A percentile compares a stretch with the other conserved stretches of the same genome.
Conservation (phyloP, 768 basidiomycete species). For the Amyloporia xantha region DNA sequence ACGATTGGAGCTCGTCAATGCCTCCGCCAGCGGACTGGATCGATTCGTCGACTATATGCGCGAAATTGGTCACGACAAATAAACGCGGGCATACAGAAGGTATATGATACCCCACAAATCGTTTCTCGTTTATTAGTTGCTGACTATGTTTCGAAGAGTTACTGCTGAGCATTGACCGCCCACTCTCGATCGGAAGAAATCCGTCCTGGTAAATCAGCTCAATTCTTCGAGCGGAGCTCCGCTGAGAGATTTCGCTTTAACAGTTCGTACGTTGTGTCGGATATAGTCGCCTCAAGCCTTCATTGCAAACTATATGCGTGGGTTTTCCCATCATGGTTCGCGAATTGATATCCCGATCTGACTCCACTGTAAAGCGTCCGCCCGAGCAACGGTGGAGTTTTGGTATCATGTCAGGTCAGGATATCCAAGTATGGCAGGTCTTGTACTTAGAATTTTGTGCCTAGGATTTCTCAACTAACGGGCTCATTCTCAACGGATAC, state of each 20-base stretch:
- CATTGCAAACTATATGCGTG: constrained; percentile 82
- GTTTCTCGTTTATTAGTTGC: neutral
- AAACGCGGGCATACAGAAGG: constrained; percentile 63
- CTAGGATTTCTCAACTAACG: constrained; percentile 76
- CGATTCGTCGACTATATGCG: constrained; percentile 46
- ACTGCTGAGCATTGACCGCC: constrained; percentile 51
- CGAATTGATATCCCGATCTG: neutral
- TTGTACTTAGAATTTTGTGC: neutral
- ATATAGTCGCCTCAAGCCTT: constrained; percentile 57
- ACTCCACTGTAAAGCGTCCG: constrained; percentile 41
- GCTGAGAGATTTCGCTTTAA: neutral
- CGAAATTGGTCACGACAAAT: constrained; percentile 58
- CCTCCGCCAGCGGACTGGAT: constrained; percentile 1
- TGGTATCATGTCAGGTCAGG: constrained; percentile 72
- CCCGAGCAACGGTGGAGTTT: constrained; percentile 63
- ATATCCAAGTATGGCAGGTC: neutral
- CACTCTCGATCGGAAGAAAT: constrained; percentile 66
- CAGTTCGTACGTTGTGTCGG: constrained; percentile 57
- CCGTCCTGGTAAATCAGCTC: constrained; percentile 54
- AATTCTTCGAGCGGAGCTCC: too few species aligned
- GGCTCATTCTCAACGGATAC: constrained; percentile 63
- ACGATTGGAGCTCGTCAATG: neutral
- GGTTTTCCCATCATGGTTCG: constrained; percentile 17
- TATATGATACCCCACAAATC: constrained; percentile 17
- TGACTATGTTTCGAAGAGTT: constrained; percentile 42